Evolutionary conservation across 192 early-diverging fungal species (phyloP).

Genomic region (Phycomyces blakesleeanus): DNA sequence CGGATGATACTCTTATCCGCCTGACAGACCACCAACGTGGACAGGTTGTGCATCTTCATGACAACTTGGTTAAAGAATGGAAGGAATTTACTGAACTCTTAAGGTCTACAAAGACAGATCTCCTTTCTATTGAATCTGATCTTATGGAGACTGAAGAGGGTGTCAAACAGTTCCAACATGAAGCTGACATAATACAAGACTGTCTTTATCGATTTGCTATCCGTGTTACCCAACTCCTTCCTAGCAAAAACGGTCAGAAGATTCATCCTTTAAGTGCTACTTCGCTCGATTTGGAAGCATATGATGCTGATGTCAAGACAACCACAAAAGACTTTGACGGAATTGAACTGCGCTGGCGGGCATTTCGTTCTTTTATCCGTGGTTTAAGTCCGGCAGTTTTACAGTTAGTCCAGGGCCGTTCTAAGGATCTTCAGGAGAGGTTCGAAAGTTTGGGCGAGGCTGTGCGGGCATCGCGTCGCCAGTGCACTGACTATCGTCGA

Average conservation of each 20-base stretch:
- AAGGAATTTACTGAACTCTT: constrained; percentile 19
- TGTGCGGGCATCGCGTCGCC: background rate
- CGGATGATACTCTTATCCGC: constrained; percentile 22
- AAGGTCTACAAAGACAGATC: constrained; percentile 24
- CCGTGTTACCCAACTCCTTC: background rate
- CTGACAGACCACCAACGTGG: constrained; percentile 28
- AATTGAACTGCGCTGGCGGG: background rate
- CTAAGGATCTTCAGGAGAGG: background rate
- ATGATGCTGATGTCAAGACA: background rate
- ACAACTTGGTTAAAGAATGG: constrained; percentile 25
- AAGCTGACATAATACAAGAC: constrained; percentile 9
- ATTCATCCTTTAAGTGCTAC: constrained; percentile 22
- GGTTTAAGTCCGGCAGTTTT: background rate
- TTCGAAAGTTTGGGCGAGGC: constrained; percentile 1
- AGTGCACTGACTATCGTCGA: constrained; percentile 8
- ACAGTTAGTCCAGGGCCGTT: background rate
- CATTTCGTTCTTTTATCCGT: background rate
- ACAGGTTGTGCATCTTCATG: constrained; percentile 19
- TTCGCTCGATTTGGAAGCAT: background rate
- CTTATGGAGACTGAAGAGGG: constrained; percentile 17
- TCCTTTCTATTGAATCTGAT: constrained; percentile 9
- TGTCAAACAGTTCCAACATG: background rate
- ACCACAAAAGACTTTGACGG: background rate
- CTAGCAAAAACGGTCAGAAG: background rate
- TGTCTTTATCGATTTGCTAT: background rate